A percentile compares a stretch with the other conserved stretches of the same genome.
Conservation (phyloP, 176 grass and related monocot species). For the Pontederia paniculata region DNA sequence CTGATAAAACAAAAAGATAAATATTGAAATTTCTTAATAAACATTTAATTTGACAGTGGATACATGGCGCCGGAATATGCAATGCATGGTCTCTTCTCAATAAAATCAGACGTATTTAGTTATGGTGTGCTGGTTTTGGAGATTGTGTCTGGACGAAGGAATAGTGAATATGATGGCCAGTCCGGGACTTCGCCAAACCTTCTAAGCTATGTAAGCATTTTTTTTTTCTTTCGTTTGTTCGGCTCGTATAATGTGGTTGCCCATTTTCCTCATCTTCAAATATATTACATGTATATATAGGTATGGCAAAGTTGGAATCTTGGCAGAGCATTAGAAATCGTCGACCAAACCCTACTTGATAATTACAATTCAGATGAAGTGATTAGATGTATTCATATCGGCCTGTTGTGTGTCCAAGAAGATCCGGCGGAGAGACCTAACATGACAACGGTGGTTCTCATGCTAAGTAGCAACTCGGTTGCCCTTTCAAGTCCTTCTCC, state of each 20-base stretch:
- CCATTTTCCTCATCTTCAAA: background rate
- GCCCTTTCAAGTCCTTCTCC: no score
- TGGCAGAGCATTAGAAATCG: conserved; percentile 23
- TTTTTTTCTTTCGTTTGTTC: no score
- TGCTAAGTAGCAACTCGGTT: conserved; percentile 19
- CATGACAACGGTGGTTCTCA: background rate
- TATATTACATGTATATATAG: no score
- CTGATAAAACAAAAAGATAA: background rate
- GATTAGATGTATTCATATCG: background rate
- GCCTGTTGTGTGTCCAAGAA: no score
- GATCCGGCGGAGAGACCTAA: background rate
- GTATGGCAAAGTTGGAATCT: conserved; percentile 33
- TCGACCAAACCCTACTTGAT: conserved; percentile 19
- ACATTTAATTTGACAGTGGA: background rate
- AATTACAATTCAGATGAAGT: background rate
- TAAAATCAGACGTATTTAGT: conserved; percentile 37
- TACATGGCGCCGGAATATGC: conserved; percentile 34
- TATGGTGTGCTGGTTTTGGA: conserved; percentile 31
- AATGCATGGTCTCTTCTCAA: conserved; percentile 24
- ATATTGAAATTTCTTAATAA: background rate
- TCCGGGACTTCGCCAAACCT: background rate
- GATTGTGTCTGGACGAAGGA: conserved; percentile 22
- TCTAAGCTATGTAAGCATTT: background rate
- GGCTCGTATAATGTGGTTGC: conserved; percentile 7
- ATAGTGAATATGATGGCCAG: background rate